Evolutionary conservation across 2,329 filamentous ascomycete genomes (phyloP), one percentile per base, ranked within the genome.

Genomic region (Clarireedia monteithiana): DNA sequence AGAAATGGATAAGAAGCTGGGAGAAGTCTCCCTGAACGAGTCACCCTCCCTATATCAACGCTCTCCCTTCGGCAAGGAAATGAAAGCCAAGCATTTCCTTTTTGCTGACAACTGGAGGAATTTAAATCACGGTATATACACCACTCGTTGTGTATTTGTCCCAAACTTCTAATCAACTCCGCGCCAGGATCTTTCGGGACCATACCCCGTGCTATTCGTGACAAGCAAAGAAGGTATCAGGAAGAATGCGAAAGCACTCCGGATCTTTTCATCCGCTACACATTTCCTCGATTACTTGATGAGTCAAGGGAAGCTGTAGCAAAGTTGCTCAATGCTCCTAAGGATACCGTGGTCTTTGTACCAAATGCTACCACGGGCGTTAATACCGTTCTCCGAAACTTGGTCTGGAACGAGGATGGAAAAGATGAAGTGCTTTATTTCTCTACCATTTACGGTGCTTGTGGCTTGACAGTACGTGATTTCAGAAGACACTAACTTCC

Each of bases 401-500:
- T 96, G 2, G 66, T 68, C 1, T 95, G 85, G 77, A 69, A 81
- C 39, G 69, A 75, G 0, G 85, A 86, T 59, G 64, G 66, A 2
- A 66, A 64, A 10, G 91, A 96, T 67, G 83, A 86, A 59, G 87
- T 95, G 60, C 65, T 95, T 46, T 86, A 84, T 70, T 95, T 96
- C 67, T 80, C 84, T 55, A 59, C 52, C 24, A 64, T 60, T 4
- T 65, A 65, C 48, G 63, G 62, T 49, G 84, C 83, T 0, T 91
- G 89, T 67, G 86, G 84, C 55, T 90, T 89, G 66, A 84, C 84
- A 0, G 75, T 94, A 27, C 24, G 53, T 38, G 17, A 17, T 14
- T 12, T 9, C 7, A 2, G 15, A 42, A 10, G 20, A 10, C 14
- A 10, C 14, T n/a, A 20, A 17, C 12, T 38, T 6, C n/a, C 15